A percentile compares a stretch with the other conserved stretches of the same genome.
phyloP scores from a whole-genome alignment of 257 asterid genomes.

The Solanum medicagineum region DNA sequence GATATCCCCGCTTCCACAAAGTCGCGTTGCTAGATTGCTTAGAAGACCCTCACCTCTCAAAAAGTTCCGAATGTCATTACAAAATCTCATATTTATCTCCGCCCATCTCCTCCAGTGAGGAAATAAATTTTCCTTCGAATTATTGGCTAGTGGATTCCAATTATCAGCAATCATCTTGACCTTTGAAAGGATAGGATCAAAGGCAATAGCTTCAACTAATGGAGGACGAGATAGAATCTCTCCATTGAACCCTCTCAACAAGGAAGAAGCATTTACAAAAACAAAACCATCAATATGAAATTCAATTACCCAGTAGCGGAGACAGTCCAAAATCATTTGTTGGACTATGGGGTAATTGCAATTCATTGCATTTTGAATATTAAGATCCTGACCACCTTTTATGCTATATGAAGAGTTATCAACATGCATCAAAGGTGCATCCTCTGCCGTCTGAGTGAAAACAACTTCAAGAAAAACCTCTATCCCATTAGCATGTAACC shows the following conservation, averaged over 20 bases:
- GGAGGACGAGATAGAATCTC: conserved; percentile 81
- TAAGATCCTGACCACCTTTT: conserved; percentile 16
- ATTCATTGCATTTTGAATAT: conserved; percentile 33
- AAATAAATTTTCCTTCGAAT: conserved; percentile 28
- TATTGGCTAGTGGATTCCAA: conserved; percentile 46
- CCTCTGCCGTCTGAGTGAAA: conserved; percentile 59
- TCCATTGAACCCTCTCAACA: conserved; percentile 47
- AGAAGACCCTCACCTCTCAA: conserved; percentile 62
- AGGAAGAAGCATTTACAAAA: conserved; percentile 53
- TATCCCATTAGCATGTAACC: conserved; percentile 52
- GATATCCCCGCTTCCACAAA: conserved; percentile 88
- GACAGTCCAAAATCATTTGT: conserved; percentile 72
- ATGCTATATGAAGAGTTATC: conserved; percentile 31
- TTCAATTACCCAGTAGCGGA: conserved; percentile 78
- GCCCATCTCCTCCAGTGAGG: conserved; percentile 99
- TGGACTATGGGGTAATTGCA: conserved; percentile 71
- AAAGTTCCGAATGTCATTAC: conserved; percentile 59
- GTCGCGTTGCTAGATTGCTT: conserved; percentile 69
- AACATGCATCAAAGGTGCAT: conserved; percentile 32
- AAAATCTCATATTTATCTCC: conserved; percentile 57
- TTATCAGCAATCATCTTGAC: conserved; percentile 69
- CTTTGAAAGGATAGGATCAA: conserved; percentile 77
- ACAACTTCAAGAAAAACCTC: conserved; percentile 87
- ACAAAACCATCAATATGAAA: conserved; percentile 81
- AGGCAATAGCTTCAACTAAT: conserved; percentile 73